These are phyloP conservation scores for Elaeis oleifera DNA, from an alignment of 202 grass and related monocot species.

Conservation along the genomic window DNA sequence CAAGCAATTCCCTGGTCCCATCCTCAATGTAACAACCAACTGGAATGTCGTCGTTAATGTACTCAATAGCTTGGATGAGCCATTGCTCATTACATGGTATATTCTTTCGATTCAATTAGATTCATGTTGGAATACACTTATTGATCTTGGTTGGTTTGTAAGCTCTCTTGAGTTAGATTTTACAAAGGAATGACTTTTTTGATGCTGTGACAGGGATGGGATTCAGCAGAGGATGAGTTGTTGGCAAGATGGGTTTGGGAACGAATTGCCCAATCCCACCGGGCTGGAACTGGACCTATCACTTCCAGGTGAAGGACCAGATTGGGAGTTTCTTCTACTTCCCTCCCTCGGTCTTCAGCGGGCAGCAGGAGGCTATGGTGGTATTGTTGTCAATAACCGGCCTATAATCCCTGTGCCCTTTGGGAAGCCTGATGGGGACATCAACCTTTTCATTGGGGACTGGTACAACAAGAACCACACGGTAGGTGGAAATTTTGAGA, in stretches of 20 bases:
- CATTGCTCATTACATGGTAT: conserved; percentile 37
- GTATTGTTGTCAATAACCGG: conserved; percentile 82
- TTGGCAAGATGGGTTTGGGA: conserved; percentile 87
- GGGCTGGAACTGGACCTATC: conserved; percentile 96
- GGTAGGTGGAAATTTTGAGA: conserved; percentile 15
- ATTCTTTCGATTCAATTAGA: too few species aligned
- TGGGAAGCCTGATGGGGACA: conserved; percentile 61
- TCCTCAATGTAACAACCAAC: conserved; percentile 37
- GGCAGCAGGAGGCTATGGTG: conserved; percentile 64
- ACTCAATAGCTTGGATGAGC: conserved; percentile 32
- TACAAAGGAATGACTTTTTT: too few species aligned
- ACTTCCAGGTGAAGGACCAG: conserved; percentile 98
- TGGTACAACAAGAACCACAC: conserved; percentile 93
- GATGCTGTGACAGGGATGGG: conserved; percentile 44
- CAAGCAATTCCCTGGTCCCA: conserved; percentile 30
- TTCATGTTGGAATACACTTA: too few species aligned
- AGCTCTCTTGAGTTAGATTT: too few species aligned
- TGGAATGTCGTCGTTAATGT: conserved; percentile 35
- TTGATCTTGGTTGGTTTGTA: too few species aligned
- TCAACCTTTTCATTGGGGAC: conserved; percentile 77
- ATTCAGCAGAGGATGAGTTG: conserved; percentile 79
- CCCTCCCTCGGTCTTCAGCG: conserved; percentile 73
- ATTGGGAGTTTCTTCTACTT: conserved; percentile 99
- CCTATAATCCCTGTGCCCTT: conserved; percentile 75
- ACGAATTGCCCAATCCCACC: conserved; percentile 90